These are phyloP conservation scores for Debaryomyces sp. DNA, from an alignment of 1,139 yeast genomes.

Conservation along the genomic window DNA sequence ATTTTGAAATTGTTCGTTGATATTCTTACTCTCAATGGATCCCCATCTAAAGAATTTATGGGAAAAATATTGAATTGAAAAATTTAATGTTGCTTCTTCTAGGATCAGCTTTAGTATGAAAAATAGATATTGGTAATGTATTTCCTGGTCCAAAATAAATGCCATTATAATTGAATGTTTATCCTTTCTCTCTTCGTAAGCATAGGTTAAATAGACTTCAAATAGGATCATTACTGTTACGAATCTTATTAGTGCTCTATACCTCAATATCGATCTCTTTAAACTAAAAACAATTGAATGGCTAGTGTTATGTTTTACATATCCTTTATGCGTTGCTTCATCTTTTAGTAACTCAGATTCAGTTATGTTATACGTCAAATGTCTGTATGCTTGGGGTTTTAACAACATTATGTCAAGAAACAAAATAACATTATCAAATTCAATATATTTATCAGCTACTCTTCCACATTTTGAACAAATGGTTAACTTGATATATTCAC, in stretches of 20 bases:
- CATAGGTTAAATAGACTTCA: constrained; percentile 92
- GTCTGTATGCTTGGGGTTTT: constrained; percentile 90
- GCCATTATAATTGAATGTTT: constrained; percentile 27
- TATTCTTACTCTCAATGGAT: constrained; percentile 20
- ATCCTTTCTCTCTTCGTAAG: constrained; percentile 71
- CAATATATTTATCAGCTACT: constrained; percentile 90
- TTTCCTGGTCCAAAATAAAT: constrained; percentile 46
- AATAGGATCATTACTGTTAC: constrained; percentile 72
- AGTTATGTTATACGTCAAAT: constrained; percentile 76
- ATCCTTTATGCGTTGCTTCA: not conserved
- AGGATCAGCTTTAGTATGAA: constrained; percentile 64
- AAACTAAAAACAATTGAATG: not conserved
- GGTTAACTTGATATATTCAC: constrained; percentile 78
- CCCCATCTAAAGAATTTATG: constrained; percentile 39
- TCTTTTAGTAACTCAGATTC: constrained; percentile 32
- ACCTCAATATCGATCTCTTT: constrained; percentile 12
- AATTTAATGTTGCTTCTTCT: constrained; percentile 60
- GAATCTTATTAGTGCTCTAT: constrained; percentile 45
- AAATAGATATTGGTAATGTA: constrained; percentile 62
- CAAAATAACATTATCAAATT: constrained; percentile 80
- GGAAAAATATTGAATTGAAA: constrained; percentile 45
- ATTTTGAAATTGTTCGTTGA: constrained; percentile 18
- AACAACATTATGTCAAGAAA: constrained; percentile 81
- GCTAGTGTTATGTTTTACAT: not conserved
- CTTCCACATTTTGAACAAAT: constrained; percentile 72